Evolutionary conservation across 768 basidiomycete genomes (phyloP).

Genomic region (Trametes cinnabarina): DNA sequence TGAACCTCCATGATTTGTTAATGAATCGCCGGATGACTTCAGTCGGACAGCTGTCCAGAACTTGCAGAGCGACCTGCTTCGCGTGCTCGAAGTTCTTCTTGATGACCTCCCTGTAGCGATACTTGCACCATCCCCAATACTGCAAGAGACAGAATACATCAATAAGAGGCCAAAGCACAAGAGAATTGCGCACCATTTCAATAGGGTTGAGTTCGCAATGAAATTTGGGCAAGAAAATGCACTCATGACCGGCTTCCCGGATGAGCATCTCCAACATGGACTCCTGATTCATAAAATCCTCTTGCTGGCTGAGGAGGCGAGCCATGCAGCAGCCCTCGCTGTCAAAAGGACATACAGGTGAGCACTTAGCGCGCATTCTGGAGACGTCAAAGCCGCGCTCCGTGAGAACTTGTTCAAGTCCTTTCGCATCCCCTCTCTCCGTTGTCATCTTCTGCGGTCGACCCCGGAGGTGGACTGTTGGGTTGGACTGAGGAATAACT

Average conservation of each 20-base stretch:
- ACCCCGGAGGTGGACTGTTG: conserved; percentile 27
- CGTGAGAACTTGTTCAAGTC: conserved; percentile 33
- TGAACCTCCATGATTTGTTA: conserved; percentile 36
- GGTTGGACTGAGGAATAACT: conserved; percentile 39
- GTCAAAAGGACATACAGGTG: conserved; percentile 16
- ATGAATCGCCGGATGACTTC: conserved; percentile 38
- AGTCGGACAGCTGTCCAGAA: conserved; percentile 36
- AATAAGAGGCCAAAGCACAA: not conserved
- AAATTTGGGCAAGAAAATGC: conserved; percentile 44
- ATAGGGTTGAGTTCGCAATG: conserved; percentile 49
- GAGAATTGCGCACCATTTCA: conserved; percentile 37
- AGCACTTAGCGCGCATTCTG: conserved; percentile 34
- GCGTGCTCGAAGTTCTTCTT: conserved; percentile 34
- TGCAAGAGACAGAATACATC: not conserved
- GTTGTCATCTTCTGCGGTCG: conserved; percentile 37
- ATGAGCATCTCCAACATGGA: conserved; percentile 35
- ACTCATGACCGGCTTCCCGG: conserved; percentile 33
- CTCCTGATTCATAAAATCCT: conserved; percentile 38
- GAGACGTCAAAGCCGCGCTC: conserved; percentile 41
- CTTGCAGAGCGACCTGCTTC: conserved; percentile 28
- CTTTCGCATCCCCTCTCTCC: conserved; percentile 22
- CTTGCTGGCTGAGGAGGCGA: conserved; percentile 36
- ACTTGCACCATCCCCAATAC: conserved; percentile 39
- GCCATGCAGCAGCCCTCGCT: conserved; percentile 38
- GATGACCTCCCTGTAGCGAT: conserved; percentile 31